Conservation (phyloP, 495 filamentous ascomycete genomes). For the Daldinia loculata region DNA sequence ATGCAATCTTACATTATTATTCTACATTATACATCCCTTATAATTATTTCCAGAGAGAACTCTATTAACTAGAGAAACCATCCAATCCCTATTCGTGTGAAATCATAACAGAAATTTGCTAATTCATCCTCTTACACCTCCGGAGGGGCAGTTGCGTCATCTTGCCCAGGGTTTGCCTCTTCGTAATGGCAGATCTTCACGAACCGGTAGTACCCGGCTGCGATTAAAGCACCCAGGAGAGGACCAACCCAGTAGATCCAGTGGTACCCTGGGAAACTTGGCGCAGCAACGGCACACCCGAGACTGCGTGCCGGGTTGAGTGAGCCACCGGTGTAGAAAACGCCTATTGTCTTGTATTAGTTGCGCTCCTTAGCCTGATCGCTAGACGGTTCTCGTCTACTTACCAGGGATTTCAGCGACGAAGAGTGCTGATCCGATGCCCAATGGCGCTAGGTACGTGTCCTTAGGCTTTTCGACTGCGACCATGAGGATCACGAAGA, state of each 20-base stretch:
- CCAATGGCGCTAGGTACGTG: slow-evolving; percentile 77
- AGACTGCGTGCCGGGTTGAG: slow-evolving; percentile 64
- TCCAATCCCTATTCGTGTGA: too few relatives aligned
- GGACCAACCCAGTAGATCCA: slow-evolving; percentile 75
- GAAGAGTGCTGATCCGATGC: slow-evolving; percentile 75
- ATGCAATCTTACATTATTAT: background rate
- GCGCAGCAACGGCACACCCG: slow-evolving; percentile 59
- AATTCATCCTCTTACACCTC: slow-evolving; percentile 20
- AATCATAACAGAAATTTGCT: background rate
- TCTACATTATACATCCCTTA: background rate
- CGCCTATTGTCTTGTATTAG: slow-evolving; percentile 46
- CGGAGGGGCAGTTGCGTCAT: slow-evolving; percentile 42
- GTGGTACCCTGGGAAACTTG: slow-evolving; percentile 56
- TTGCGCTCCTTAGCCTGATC: background rate
- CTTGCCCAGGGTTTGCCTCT: slow-evolving; percentile 78
- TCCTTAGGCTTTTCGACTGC: slow-evolving; percentile 78
- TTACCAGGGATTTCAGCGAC: slow-evolving; percentile 69
- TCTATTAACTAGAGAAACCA: too few relatives aligned
- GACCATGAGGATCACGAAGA: slow-evolving; percentile 78
- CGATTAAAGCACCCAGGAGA: slow-evolving; percentile 68
- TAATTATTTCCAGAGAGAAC: background rate
- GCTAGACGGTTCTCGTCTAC: slow-evolving; percentile 21
- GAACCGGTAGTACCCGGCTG: slow-evolving; percentile 70
- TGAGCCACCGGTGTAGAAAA: slow-evolving; percentile 64
- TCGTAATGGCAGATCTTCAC: slow-evolving; percentile 75